Base-by-base conservation (phyloP, 2,329 filamentous ascomycete species). In the Claviceps fusiformis region DNA sequence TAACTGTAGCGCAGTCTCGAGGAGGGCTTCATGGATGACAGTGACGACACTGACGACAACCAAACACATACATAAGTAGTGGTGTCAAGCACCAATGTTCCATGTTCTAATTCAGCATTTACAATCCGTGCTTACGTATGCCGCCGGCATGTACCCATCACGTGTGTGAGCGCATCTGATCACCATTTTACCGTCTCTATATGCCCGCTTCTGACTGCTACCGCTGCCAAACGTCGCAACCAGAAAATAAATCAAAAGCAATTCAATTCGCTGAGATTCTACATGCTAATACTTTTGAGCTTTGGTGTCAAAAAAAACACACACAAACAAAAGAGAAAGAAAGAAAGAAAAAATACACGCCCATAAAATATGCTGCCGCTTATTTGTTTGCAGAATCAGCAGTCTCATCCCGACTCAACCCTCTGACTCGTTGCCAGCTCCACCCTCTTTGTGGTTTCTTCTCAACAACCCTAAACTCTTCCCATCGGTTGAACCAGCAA, bases 11-110 rank as follows among this genome's bases (percentile, higher is more conserved):
- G 37, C 46, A 61, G 59, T 47, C 55, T 61, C 15, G 59, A 61
- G 33, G 70, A 73, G 58, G 72, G 72, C 0, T 74, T 74, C 56
- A 72, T 71, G 64, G 72, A 74, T 58, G 70, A 73, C 55, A 73
- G 70, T 59, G 71, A 73, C 41, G 70, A 72, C 5, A 73, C 69
- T 59, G 71, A 73, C 44, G 70, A 73, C 5, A 71, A 74, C n/a
- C 61, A 61, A 54, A 63, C 64, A 50, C 59, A 59, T 54, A 50
- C 59, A 59, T 55, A 50, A 52, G 35, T 49, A 39, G 48, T n/a
- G 11, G 15, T 46, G 29, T 29, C 10, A 19, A 15, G 15, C 31
- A 11, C 3, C 11, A 31, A 5, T n/a, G 8, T 41, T 47, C 11
- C 17, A 7, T 10, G 24, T 17, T 31, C 35, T 31, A 3, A 31